A percentile compares a stretch with the other conserved stretches of the same genome.
phyloP scores from a whole-genome alignment of 2,329 filamentous ascomycete species.

The Graphilbum fragrans region DNA sequence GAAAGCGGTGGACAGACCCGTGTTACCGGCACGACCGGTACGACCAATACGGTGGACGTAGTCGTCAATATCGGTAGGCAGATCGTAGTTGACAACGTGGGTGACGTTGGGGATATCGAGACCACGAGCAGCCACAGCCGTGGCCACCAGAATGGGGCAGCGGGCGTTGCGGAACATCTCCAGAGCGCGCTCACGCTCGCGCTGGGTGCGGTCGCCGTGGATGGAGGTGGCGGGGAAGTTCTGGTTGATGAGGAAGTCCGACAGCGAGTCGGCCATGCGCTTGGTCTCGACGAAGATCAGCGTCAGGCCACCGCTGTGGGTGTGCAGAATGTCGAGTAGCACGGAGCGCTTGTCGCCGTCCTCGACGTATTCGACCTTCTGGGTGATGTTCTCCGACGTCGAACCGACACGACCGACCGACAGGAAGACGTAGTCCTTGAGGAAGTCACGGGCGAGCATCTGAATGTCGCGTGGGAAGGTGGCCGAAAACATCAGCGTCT shows the following conservation, averaged over 20 bases:
- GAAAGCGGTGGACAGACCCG: constrained; percentile 94
- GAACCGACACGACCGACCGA: constrained; percentile 97
- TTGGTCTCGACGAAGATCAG: constrained; percentile 99
- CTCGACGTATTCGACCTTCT: constrained; percentile 95
- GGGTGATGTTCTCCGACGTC: constrained; percentile 99
- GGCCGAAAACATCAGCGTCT: constrained; percentile 99
- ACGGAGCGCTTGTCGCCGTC: constrained; percentile 95
- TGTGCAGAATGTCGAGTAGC: constrained; percentile 93
- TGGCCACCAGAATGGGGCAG: constrained; percentile 93
- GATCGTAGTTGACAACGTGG: constrained; percentile 97
- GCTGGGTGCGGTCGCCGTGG: constrained; percentile 96
- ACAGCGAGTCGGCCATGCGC: constrained; percentile 96
- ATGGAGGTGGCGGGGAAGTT: constrained; percentile 97
- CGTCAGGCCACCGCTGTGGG: constrained; percentile 75
- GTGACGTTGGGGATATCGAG: constrained; percentile 93
- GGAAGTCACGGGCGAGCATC: constrained; percentile 96
- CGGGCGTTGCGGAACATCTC: constrained; percentile 96
- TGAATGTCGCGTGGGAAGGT: constrained; percentile 99
- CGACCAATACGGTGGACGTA: constrained; percentile 98
- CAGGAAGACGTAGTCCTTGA: constrained; percentile 98
- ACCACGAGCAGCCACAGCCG: constrained; percentile 83
- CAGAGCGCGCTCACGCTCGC: constrained; percentile 93
- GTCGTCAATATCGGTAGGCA: constrained; percentile 84
- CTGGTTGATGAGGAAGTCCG: constrained; percentile 97
- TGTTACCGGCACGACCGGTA: constrained; percentile 99